A percentile compares a stretch with the other conserved stretches of the same genome.
These are phyloP conservation scores for Fusarium secorum DNA, from an alignment of 2,329 filamentous ascomycete species.

Conservation along the genomic window DNA sequence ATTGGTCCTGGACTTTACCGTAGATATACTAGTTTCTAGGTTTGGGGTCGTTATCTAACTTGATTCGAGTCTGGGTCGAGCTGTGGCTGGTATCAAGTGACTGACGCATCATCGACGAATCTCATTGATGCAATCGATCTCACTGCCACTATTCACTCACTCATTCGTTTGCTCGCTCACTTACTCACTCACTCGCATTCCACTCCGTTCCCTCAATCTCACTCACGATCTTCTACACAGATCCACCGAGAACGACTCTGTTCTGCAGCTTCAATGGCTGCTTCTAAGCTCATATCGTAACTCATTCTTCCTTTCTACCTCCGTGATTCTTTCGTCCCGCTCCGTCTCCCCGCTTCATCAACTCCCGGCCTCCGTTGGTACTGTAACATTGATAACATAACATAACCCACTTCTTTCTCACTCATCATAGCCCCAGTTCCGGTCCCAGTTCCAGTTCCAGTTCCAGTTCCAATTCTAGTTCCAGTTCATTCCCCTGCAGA, in stretches of 20 bases:
- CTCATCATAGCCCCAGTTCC: conserved; percentile 20
- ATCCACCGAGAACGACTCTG: neutral
- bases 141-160: neutral
- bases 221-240: neutral
- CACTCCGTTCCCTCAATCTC: neutral
- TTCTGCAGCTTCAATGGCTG: conserved; percentile 2
- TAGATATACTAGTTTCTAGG: conserved; percentile 19
- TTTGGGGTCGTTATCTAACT: neutral
- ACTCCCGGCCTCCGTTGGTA: conserved; percentile 16
- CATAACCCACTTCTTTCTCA: conserved; percentile 28
- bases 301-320: neutral
- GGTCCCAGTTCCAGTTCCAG: neutral
- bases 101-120: conserved; percentile 39
- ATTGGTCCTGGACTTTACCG: conserved; percentile 32
- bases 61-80: neutral
- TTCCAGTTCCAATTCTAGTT: neutral
- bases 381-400: conserved; percentile 9
- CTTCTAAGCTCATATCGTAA: conserved; percentile 10
- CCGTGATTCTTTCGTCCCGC: conserved; percentile 7
- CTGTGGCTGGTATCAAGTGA: conserved; percentile 38
- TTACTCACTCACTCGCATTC: neutral
- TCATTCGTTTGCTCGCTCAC: neutral
- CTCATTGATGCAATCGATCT: conserved; percentile 20
- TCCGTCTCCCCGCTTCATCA: conserved; percentile 20
- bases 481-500: conserved; percentile 13